Base-by-base conservation (phyloP, 2,329 filamentous ascomycete species). In the Biscogniauxia sp. region DNA sequence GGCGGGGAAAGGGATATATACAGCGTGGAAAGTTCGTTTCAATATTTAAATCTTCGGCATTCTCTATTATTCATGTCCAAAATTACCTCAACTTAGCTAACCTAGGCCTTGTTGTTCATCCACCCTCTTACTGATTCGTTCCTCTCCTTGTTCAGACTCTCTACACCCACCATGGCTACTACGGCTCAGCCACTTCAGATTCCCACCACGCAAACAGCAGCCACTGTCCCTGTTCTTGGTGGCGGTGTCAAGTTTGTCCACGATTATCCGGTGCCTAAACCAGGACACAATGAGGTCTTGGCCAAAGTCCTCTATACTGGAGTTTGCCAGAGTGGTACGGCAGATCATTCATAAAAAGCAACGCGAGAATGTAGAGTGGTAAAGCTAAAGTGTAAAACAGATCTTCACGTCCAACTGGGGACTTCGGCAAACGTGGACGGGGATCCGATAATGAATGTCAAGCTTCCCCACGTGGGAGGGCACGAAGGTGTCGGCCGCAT, bases 401-500 rank as follows among this genome's bases (percentile, higher is more conserved):
- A 78, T 57, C 73, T 78, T 8, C 75, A 78, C 56, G 78, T 76
- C 5, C 77, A 76, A 64, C 63, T 70, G 11, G 76, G 76, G 28
- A 75, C 74, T 13, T 76, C 75, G 17, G 53, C 60, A n/a, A 52
- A 49, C 7, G 3, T 58, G 9, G 51, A 56, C 19, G 62, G 82
- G 1, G 85, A 58, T 4, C 77, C 76, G 9, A 79, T 80, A 37
- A 78, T 75, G 1, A 70, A 76, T 15, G 76, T 79, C 62, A 80
- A 80, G 58, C 68, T 79, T 0, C 78, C 78, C 0, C 77, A 80
- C 57, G 70, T 80, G n/a, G 77, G 77, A 17, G 77, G 78, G 5
- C 78, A 80, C 63, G 77, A 80, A 71, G 78, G 78, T 1, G 73
- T 80, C 17, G 78, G 77, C 1, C 74, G 74, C 0, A 75, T 80